These are phyloP conservation scores for Zygosaccharomyces bisporus DNA, from an alignment of 805 yeast species.

Conservation along the genomic window DNA sequence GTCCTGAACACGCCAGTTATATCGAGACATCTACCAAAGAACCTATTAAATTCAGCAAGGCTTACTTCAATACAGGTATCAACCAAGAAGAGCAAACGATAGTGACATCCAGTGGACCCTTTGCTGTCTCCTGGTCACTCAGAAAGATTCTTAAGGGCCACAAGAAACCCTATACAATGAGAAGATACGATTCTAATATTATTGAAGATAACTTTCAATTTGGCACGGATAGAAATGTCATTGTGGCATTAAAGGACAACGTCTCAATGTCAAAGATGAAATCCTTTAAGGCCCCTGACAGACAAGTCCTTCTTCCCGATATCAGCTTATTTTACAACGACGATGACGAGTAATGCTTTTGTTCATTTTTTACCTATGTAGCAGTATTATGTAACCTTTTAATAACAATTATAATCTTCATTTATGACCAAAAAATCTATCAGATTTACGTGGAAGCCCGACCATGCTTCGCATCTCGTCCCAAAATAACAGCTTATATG, in stretches of 20 bases:
- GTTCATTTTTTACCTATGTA: neutral
- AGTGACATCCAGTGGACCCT: conserved; percentile 77
- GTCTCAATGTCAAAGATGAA: conserved; percentile 64
- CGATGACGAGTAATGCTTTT: conserved; percentile 6
- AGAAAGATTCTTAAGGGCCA: conserved; percentile 53
- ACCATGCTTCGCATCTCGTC: conserved; percentile 58
- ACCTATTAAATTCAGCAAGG: conserved; percentile 60
- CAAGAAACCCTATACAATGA: conserved; percentile 57
- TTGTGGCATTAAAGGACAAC: conserved; percentile 71
- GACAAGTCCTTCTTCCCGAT: conserved; percentile 35
- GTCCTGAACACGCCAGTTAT: conserved; percentile 68
- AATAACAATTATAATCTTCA: conserved; percentile 4
- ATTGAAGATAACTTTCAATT: conserved; percentile 76
- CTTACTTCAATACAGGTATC: conserved; percentile 72
- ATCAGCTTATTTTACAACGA: conserved; percentile 14
- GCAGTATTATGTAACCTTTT: neutral
- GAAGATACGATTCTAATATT: conserved; percentile 55
- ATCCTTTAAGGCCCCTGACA: conserved; percentile 55
- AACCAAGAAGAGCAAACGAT: conserved; percentile 63
- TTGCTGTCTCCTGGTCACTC: conserved; percentile 76
- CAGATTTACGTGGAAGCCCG: conserved; percentile 40
- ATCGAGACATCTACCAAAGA: conserved; percentile 49
- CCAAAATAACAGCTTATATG: conserved; percentile 53
- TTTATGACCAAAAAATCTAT: conserved; percentile 18
- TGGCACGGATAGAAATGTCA: conserved; percentile 65